These are phyloP conservation scores for Trypanosoma mega DNA, from an alignment of 208 protist species.

Conservation along the genomic window DNA sequence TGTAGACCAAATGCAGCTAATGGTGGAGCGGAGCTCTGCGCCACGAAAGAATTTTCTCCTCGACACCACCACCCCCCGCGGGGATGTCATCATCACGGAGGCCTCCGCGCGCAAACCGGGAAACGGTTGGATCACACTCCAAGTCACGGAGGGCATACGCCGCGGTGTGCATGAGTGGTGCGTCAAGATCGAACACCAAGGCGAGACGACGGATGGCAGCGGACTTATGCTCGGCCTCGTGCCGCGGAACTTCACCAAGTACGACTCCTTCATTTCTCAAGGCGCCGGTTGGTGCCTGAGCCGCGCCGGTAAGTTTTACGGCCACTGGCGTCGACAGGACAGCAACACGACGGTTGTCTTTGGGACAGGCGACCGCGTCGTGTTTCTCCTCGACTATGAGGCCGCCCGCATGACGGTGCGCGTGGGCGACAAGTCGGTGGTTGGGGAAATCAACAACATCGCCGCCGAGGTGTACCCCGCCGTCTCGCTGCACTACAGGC, in stretches of 20 bases:
- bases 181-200: constrained; percentile 90
- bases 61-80: constrained; percentile 85
- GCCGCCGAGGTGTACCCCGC: constrained; percentile 88
- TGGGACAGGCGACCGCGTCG: constrained; percentile 85
- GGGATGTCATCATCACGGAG: constrained; percentile 88
- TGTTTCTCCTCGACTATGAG: constrained; percentile 89
- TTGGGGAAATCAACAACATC: constrained; percentile 88
- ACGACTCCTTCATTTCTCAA: constrained; percentile 93
- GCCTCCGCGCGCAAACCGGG: constrained; percentile 86
- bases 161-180: constrained; percentile 91
- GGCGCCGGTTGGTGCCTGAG: constrained; percentile 92
- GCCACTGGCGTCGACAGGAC: constrained; percentile 88
- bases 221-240: constrained; percentile 93
- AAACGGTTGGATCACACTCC: constrained; percentile 91
- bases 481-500: constrained; percentile 89
- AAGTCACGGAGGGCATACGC: constrained; percentile 87
- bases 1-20: constrained; percentile 69
- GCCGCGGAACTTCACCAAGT: constrained; percentile 87
- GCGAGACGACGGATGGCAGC: constrained; percentile 89
- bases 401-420: constrained; percentile 80
- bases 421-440: constrained; percentile 77
- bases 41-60: constrained; percentile 86
- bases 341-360: constrained; percentile 60
- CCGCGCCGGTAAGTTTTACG: constrained; percentile 92
- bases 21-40: constrained; percentile 62